phyloP scores from a whole-genome alignment of 352 stramenopile genomes.

The Phytophthora pistaciae region DNA sequence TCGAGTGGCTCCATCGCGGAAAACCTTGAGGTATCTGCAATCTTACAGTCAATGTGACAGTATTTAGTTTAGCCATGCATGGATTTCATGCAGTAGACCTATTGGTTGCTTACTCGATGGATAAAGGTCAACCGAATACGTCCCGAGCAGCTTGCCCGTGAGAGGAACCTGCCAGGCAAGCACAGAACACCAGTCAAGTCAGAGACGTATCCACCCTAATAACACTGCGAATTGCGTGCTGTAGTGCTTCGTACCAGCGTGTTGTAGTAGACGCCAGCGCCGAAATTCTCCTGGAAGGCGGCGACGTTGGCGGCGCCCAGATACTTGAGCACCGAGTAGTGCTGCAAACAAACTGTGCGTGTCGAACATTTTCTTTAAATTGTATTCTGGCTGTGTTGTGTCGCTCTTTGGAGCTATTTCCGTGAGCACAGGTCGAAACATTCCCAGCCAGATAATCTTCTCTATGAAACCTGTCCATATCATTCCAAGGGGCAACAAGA shows the following conservation, averaged over 20 bases:
- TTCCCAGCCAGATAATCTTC: too few species aligned
- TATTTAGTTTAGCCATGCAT: too few species aligned
- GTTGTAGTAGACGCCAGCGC: slow-evolving; percentile 89
- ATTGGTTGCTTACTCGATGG: too few species aligned
- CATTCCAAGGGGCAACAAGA: too few species aligned
- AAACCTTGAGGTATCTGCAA: not conserved
- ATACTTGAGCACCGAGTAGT: slow-evolving; percentile 87
- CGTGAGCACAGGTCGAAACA: too few species aligned
- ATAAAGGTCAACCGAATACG: not conserved
- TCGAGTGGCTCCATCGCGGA: not conserved
- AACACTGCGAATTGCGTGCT: not conserved
- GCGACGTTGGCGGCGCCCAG: slow-evolving; percentile 67
- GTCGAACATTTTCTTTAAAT: too few species aligned
- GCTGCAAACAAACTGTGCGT: slow-evolving; percentile 19
- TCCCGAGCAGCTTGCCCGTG: slow-evolving; percentile 59
- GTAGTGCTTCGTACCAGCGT: slow-evolving; percentile 53
- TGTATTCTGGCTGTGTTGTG: too few species aligned
- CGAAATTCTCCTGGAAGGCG: slow-evolving; percentile 79
- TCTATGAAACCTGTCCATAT: too few species aligned
- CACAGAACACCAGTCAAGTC: not conserved
- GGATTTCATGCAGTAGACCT: too few species aligned
- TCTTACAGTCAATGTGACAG: not conserved
- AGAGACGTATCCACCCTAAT: not conserved
- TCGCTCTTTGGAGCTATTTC: too few species aligned
- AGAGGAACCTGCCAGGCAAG: slow-evolving; percentile 54